phyloP scores from a whole-genome alignment of 176 grass and related monocot genomes.

The Oryza rufipogon region DNA sequence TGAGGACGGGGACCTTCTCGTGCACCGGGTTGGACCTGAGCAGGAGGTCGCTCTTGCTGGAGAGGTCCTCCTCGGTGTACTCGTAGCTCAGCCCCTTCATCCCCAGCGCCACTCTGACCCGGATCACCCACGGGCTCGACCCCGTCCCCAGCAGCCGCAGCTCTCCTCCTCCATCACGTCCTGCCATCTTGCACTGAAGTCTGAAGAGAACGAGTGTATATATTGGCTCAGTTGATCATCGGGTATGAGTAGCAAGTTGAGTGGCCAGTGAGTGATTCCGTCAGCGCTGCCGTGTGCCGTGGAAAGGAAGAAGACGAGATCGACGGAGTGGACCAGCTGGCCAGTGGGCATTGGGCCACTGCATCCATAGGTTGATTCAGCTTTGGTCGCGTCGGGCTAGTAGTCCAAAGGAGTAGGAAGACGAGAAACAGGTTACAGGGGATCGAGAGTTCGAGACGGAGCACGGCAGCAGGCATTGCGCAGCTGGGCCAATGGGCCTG shows the following conservation, averaged over 20 bases:
- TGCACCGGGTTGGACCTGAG: conserved; percentile 50
- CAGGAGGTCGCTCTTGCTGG: conserved; percentile 51
- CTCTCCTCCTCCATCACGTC: not conserved
- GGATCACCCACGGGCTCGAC: conserved; percentile 41
- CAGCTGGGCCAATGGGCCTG: too few relatives aligned
- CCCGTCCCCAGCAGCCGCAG: conserved; percentile 45
- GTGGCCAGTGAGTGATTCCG: not conserved
- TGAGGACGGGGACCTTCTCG: conserved; percentile 53
- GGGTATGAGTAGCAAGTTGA: too few relatives aligned
- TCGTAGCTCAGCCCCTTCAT: conserved; percentile 41
- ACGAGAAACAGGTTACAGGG: not conserved
- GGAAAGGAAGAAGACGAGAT: not conserved
- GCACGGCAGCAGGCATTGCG: too few relatives aligned
- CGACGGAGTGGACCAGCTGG: too few relatives aligned
- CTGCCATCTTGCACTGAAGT: conserved; percentile 21
- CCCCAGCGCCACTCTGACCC: conserved; percentile 28
- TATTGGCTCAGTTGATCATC: too few relatives aligned
- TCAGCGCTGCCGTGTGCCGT: not conserved
- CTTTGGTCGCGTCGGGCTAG: too few relatives aligned
- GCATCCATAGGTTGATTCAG: too few relatives aligned
- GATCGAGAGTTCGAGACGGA: too few relatives aligned
- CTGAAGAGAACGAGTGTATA: not conserved
- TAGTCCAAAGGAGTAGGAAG: too few relatives aligned
- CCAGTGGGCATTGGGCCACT: not conserved
- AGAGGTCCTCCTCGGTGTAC: conserved; percentile 41